phyloP scores from a whole-genome alignment of 2,329 filamentous ascomycete genomes.

The Fusarium floridanum region DNA sequence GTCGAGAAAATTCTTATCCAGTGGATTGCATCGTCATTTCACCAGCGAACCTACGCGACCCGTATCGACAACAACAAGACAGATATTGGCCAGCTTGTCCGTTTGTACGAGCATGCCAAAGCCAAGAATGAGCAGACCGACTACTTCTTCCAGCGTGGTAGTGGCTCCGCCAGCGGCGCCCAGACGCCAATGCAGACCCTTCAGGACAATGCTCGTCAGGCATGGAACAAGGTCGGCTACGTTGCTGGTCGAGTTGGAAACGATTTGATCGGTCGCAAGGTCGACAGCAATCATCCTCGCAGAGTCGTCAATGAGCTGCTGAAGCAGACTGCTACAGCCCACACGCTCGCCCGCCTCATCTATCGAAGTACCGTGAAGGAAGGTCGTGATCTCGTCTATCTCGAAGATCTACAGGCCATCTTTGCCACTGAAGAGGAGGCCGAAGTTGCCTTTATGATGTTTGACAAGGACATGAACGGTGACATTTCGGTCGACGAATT shows the following conservation, averaged over 20 bases:
- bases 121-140: slow-evolving; percentile 73
- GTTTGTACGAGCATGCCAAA: slow-evolving; percentile 78
- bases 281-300: slow-evolving; percentile 80
- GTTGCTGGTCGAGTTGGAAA: slow-evolving; percentile 88
- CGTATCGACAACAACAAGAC: slow-evolving; percentile 94
- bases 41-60: slow-evolving; percentile 89
- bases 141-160: slow-evolving; percentile 60
- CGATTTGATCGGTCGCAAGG: slow-evolving; percentile 86
- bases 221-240: slow-evolving; percentile 84
- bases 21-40: slow-evolving; percentile 93
- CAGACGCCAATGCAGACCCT: slow-evolving; percentile 82
- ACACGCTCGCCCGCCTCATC: slow-evolving; percentile 87
- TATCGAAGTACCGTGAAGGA: slow-evolving; percentile 87
- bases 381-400: slow-evolving; percentile 79
- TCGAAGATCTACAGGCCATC: slow-evolving; percentile 82
- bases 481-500: slow-evolving; percentile 97
- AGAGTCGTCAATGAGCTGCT: slow-evolving; percentile 87
- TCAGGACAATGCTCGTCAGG: slow-evolving; percentile 80
- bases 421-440: slow-evolving; percentile 89
- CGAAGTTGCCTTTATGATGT: slow-evolving; percentile 89
- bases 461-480: slow-evolving; percentile 96
- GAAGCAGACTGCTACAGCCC: slow-evolving; percentile 77
- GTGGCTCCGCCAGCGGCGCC: slow-evolving; percentile 66
- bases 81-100: slow-evolving; percentile 75
- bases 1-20: slow-evolving; percentile 95